Base-by-base conservation (phyloP, 352 stramenopile genomes). In the Phytophthora kernoviae region DNA sequence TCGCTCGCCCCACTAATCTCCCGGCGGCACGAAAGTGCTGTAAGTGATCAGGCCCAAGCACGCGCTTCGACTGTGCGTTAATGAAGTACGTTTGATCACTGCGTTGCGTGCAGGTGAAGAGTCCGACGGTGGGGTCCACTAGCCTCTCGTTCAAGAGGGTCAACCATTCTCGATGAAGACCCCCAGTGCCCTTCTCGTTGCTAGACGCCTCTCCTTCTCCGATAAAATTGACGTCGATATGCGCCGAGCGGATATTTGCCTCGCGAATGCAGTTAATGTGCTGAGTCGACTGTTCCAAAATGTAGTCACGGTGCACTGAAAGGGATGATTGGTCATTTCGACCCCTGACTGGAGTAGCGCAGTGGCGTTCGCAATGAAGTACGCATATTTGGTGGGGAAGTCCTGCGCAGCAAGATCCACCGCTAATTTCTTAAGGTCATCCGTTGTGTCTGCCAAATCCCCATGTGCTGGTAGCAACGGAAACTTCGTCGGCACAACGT, bases 121-220 rank as follows among this genome's bases (percentile, higher is more conserved):
- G 61, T 14, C 85, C 85, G 5, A 69, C 67, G 0, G 63, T 24
- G 0, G 72, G 63, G 14, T 79, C 57, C 18, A 84, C 58, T 9
- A 94, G 54, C 34, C 67, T 58, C 14, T 86, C 68, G 42, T 79
- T 88, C 17, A 96, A 32, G 6, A 91, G 69, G 10, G 76, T 71
- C 53, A 94, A 88, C 90, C 88, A 97, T 59, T 95, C 87, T 8
- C 88, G 75, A 22, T 91, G 74, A 5, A 96, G 49, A 7, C 76
- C 82, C 17, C 60, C 41, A 14, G 62, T 47, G 0, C 77, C 74
- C 8, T 87, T 81, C 46, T 93, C 83, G 14, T 53, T 22, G 7
- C 81, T 51, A 2, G 71, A 36, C 4, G 40, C 5, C 20, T 62
- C 81, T 18, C 64, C 67, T 46, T 94, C 83, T 2, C 66, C 73